A percentile compares a stretch with the other conserved stretches of the same genome.
Conservation (phyloP, 1,284 basidiomycete genomes). For the Heterobasidion occidentale region DNA sequence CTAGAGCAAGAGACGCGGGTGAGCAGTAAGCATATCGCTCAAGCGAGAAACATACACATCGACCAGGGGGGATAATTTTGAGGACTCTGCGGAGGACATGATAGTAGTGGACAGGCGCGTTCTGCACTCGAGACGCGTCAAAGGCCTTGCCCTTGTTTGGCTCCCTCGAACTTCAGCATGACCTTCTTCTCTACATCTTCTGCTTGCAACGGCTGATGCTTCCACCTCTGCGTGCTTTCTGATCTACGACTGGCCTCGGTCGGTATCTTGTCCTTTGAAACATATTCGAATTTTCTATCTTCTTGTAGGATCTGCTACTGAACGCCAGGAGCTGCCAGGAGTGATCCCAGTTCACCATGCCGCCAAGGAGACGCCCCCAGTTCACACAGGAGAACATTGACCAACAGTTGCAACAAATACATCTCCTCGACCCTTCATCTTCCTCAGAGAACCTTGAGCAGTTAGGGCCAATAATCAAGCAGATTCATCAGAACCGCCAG, state of each 20-base stretch:
- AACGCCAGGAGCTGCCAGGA: no score
- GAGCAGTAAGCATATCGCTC: conserved; percentile 1
- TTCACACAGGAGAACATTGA: conserved; percentile 78
- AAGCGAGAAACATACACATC: conserved; percentile 39
- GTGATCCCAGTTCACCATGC: conserved; percentile 39
- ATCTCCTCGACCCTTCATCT: conserved; percentile 77
- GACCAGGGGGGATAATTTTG: conserved; percentile 43
- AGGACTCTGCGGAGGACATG: conserved; percentile 28
- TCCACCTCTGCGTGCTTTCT: no score
- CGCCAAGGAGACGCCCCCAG: conserved; percentile 62
- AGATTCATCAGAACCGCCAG: conserved; percentile 85
- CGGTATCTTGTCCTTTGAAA: no score
- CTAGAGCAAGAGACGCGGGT: conserved; percentile 24
- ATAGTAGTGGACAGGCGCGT: neutral
- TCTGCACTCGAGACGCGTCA: neutral
- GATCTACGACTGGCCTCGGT: no score
- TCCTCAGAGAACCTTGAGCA: conserved; percentile 91
- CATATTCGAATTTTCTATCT: no score
- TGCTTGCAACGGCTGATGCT: no score
- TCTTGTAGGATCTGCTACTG: no score
- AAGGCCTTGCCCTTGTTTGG: no score
- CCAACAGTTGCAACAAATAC: conserved; percentile 81
- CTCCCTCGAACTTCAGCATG: no score
- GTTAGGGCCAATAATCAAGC: conserved; percentile 87
- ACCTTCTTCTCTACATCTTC: no score